Percentiles rank a stretch among this genome's conserved stretches.
These are phyloP conservation scores for Aphanomyces cochlioides DNA, from an alignment of 352 stramenopile genomes.

Conservation along the genomic window DNA sequence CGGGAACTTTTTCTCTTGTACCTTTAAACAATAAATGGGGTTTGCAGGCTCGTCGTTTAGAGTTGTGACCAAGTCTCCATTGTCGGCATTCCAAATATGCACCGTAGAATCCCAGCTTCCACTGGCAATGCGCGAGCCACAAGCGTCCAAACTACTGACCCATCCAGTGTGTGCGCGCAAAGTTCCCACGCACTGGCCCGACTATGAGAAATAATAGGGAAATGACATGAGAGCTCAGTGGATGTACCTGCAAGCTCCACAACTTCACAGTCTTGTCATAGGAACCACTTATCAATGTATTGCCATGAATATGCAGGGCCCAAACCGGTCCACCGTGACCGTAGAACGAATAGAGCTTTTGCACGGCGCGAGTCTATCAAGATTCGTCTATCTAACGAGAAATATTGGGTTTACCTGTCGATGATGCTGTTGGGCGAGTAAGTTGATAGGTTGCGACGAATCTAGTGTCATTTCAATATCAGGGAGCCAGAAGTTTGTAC, in stretches of 20 bases:
- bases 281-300: conserved; percentile 36
- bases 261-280: conserved; percentile 43
- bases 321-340: conserved; percentile 37
- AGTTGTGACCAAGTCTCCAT: conserved; percentile 31
- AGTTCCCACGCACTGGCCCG: conserved; percentile 33
- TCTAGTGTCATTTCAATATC: neutral
- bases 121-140: neutral
- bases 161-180: conserved; percentile 35
- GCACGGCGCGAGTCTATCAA: conserved; percentile 24
- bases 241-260: conserved; percentile 36
- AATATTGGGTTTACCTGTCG: conserved; percentile 19
- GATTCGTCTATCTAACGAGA: neutral
- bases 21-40: conserved; percentile 38
- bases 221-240: neutral
- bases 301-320: conserved; percentile 33
- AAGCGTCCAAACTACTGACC: conserved; percentile 9
- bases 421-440: conserved; percentile 38
- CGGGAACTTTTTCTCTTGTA: neutral
- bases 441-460: neutral
- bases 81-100: conserved; percentile 33
- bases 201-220: conserved; percentile 5
- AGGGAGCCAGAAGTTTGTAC: neutral
- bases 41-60: conserved; percentile 31
- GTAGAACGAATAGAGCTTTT: conserved; percentile 39
- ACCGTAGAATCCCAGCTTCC: conserved; percentile 31